phyloP scores from a whole-genome alignment of 2,329 filamentous ascomycete species.

The Aspergillus eucalypticola region DNA sequence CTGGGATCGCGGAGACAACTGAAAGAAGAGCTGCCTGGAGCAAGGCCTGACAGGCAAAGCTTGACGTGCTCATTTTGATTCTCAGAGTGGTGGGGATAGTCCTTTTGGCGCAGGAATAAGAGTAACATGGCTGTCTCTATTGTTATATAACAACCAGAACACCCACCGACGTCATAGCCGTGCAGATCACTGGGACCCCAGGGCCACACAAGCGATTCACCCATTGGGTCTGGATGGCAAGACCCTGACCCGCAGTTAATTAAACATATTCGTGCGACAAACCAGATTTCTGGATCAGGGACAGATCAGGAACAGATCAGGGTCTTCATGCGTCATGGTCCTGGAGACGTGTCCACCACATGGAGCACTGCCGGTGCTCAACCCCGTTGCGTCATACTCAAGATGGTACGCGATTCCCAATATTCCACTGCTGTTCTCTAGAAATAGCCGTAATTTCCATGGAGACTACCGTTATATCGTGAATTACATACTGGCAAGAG shows the following conservation, averaged over 20 bases:
- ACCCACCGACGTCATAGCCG: neutral
- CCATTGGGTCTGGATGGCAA: neutral
- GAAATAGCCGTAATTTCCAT: too few species aligned
- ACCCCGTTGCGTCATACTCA: neutral
- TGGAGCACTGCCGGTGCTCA: neutral
- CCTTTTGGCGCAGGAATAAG: neutral
- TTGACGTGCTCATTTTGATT: neutral
- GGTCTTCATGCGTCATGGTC: neutral
- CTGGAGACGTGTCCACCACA: neutral
- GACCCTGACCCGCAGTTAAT: neutral
- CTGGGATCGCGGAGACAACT: conserved; percentile 2
- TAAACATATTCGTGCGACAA: neutral
- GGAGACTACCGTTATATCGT: too few species aligned
- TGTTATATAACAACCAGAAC: neutral
- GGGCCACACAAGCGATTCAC: neutral
- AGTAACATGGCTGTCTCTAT: neutral
- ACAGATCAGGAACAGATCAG: neutral
- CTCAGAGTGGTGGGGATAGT: neutral
- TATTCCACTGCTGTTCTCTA: too few species aligned
- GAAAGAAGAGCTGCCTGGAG: neutral
- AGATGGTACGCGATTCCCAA: too few species aligned
- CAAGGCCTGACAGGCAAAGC: neutral
- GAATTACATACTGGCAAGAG: too few species aligned
- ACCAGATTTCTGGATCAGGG: neutral
- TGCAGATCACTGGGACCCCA: neutral